Evolutionary conservation across 78 protist species (phyloP).

Genomic region (Guillardia theta): DNA sequence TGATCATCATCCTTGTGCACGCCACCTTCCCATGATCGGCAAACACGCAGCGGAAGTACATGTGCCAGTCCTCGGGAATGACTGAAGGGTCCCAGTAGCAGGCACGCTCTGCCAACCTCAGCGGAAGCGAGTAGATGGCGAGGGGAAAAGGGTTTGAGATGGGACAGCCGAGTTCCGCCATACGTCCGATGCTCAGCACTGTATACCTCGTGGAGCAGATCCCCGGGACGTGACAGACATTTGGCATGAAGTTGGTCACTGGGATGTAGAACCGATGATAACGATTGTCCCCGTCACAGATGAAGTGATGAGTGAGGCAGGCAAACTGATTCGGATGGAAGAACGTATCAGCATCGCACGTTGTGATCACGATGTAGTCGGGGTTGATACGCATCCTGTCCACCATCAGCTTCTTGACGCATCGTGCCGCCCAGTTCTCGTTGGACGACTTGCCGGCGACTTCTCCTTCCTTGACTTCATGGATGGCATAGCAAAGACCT

Average conservation of each 20-base stretch:
- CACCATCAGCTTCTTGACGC: not conserved
- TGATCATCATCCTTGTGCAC: not conserved
- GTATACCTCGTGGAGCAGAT: conserved; percentile 27
- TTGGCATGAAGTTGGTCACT: conserved; percentile 16
- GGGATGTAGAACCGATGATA: not conserved
- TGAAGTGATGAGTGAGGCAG: not conserved
- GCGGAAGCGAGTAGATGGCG: conserved; percentile 22
- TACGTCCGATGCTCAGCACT: not conserved
- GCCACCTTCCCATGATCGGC: not conserved
- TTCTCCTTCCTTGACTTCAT: not conserved
- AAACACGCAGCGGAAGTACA: conserved; percentile 35
- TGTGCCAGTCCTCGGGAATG: conserved; percentile 42
- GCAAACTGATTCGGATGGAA: conserved; percentile 34
- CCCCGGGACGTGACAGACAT: conserved; percentile 17
- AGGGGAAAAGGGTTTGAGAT: not conserved
- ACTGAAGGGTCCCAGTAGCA: conserved; percentile 34
- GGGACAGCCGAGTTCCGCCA: conserved; percentile 12
- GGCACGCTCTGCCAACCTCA: not conserved
- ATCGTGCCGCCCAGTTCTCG: conserved; percentile 44
- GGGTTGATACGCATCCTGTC: conserved; percentile 33
- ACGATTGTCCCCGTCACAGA: not conserved
- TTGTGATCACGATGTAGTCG: not conserved
- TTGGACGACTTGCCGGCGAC: conserved; percentile 31
- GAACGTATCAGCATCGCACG: conserved; percentile 35
- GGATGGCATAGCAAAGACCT: not conserved